Conservation (phyloP, 495 filamentous ascomycete genomes). For the Clavariopsis aquatica region DNA sequence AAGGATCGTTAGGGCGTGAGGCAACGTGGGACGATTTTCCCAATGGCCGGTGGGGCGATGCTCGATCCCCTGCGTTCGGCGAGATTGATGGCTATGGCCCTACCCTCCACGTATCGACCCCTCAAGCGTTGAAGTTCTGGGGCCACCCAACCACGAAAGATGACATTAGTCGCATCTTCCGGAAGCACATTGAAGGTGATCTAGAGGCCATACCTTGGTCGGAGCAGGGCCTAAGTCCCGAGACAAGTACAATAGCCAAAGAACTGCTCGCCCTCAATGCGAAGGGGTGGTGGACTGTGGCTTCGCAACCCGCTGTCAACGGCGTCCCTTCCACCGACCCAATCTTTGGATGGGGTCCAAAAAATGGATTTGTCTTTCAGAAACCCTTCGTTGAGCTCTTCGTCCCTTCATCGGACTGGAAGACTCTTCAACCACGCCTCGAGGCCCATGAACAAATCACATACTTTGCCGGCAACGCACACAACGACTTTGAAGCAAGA, state of each 20-base stretch:
- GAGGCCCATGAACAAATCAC: constrained; percentile 62
- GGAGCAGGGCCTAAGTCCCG: constrained; percentile 82
- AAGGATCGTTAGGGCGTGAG: constrained; percentile 86
- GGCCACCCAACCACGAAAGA: constrained; percentile 64
- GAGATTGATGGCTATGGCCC: constrained; percentile 96
- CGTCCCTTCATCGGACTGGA: constrained; percentile 70
- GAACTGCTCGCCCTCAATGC: constrained; percentile 73
- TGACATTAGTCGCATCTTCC: constrained; percentile 79
- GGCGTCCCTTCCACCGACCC: constrained; percentile 71
- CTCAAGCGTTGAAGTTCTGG: constrained; percentile 81
- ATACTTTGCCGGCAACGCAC: constrained; percentile 79
- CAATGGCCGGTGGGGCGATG: constrained; percentile 96
- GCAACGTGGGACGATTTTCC: constrained; percentile 99
- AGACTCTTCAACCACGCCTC: constrained; percentile 62
- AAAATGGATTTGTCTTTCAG: constrained; percentile 92
- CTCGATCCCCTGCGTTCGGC: constrained; percentile 76
- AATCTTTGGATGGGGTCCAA: constrained; percentile 94
- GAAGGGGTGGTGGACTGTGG: constrained; percentile 93
- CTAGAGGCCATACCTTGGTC: constrained; percentile 85
- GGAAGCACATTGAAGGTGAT: constrained; percentile 73
- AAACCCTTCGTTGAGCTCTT: constrained; percentile 99
- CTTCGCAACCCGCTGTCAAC: constrained; percentile 94
- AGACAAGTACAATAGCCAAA: constrained; percentile 75
- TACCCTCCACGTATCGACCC: constrained; percentile 75
- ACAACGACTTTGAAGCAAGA: constrained; percentile 70